Conservation (phyloP, 805 yeast genomes). For the Candida ponderosae region DNA sequence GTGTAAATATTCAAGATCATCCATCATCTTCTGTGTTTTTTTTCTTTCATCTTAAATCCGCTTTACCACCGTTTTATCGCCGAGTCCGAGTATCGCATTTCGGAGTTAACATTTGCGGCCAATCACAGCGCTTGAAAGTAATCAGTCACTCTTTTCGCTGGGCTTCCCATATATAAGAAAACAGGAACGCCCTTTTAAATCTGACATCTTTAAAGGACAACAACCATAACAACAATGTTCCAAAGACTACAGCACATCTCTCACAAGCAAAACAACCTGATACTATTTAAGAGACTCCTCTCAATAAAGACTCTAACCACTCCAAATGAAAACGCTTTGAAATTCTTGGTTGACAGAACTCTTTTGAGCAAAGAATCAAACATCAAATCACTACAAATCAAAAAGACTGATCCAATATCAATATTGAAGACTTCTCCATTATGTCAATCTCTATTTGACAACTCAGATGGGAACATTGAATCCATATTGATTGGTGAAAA, state of each 20-base stretch:
- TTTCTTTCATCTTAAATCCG: too few species aligned
- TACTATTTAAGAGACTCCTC: constrained; percentile 2
- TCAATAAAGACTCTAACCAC: constrained; percentile 45
- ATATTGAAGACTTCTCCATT: constrained; percentile 43
- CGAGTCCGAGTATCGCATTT: too few species aligned
- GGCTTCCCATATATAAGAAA: too few species aligned
- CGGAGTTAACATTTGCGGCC: too few species aligned
- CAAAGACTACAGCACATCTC: background rate
- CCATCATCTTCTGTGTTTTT: too few species aligned
- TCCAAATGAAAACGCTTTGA: constrained; percentile 71
- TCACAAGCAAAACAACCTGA: background rate
- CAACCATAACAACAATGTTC: background rate
- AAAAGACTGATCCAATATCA: constrained; percentile 5
- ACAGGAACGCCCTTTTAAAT: too few species aligned
- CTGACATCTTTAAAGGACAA: background rate
- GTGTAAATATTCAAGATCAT: too few species aligned
- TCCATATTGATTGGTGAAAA: constrained; percentile 70
- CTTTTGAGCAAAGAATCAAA: constrained; percentile 18
- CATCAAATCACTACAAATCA: constrained; percentile 13
- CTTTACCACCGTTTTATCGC: too few species aligned
- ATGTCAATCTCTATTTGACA: constrained; percentile 47
- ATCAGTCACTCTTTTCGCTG: too few species aligned
- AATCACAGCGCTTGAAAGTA: too few species aligned
- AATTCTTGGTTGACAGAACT: constrained; percentile 39
- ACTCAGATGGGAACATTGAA: constrained; percentile 49